These are phyloP conservation scores for Musa balbisiana DNA, from an alignment of 202 grass and related monocot species.

Conservation along the genomic window DNA sequence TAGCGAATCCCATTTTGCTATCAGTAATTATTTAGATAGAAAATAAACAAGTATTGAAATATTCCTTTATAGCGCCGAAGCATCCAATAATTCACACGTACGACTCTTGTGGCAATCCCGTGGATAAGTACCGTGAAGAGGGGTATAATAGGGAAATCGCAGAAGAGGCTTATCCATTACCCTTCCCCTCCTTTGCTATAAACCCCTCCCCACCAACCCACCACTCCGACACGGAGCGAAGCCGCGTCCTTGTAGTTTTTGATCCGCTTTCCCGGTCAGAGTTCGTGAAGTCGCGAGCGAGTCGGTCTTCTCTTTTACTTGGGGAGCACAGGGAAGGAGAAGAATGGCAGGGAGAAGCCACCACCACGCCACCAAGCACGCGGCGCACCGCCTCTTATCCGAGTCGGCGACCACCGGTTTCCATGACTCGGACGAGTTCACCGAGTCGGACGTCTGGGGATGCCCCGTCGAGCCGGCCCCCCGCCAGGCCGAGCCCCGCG, in stretches of 20 bases:
- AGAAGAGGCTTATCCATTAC: conserved; percentile 52
- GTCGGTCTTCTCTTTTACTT: conserved; percentile 1
- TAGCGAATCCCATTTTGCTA: no score
- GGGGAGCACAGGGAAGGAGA: background rate
- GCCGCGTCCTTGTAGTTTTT: background rate
- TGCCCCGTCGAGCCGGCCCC: conserved; percentile 11
- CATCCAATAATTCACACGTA: background rate
- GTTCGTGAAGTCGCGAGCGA: no score
- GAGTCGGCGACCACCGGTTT: conserved; percentile 10
- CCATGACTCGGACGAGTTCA: conserved; percentile 58
- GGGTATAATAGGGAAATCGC: conserved; percentile 19
- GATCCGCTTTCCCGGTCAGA: no score
- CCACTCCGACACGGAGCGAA: conserved; percentile 17
- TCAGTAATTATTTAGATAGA: no score
- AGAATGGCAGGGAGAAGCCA: conserved; percentile 45
- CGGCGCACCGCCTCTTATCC: conserved; percentile 46
- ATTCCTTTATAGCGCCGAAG: no score
- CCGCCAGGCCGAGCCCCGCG: background rate
- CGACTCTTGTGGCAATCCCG: conserved; percentile 14
- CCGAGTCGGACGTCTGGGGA: conserved; percentile 34
- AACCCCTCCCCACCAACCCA: conserved; percentile 15
- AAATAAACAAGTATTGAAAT: no score
- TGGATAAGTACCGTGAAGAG: background rate
- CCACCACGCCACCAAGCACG: conserved; percentile 31
- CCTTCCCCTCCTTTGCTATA: conserved; percentile 23